Evolutionary conservation across 495 filamentous ascomycete species (phyloP), one percentile per base, ranked within the genome.

Genomic region (Staphylotrichum longicolle): DNA sequence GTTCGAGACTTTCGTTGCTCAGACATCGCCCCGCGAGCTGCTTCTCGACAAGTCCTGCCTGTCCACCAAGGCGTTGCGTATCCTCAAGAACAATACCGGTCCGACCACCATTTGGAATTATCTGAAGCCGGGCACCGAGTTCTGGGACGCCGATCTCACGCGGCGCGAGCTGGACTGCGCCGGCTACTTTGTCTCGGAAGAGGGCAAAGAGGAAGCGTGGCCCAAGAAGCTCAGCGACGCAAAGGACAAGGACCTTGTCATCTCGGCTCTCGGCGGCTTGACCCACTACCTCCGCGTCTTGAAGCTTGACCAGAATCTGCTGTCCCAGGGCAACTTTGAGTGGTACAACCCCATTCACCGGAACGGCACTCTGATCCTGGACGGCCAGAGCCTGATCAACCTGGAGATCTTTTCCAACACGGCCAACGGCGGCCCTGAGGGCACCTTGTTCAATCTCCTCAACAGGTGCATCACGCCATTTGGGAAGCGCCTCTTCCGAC

Each of bases 391-490:
- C 27, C 82, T 99, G 58, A 94, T 96, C 76, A 99, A 99, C 70
- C 85, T 99, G 57, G 95, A 99, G 71, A 87, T 98, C 8, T 97
- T 99, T 66, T 84, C 91, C 53, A 99, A 99, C 75, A 95, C 88
- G 2, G 91, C 89, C 66, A 93, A 97, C 71, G 93, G 93, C 7
- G 83, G 90, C 15, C 66, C 80, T 1, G 86, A 93, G 12, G 95
- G 95, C 30, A 98, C 94, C 0, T 76, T 99, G 4, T 98, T 97
- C 77, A 82, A 82, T 12, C 84, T 98, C 45, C 80, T 99, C 11
- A 98, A 99, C 73, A 84, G 91, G 32, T 99, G 95, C 72, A 88
- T 96, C 59, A 97, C 95, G 1, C 93, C 95, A 0, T 99, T 98
- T 67, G 95, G 93, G 55, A 99, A 99, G 78, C 87, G 95, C 5